Evolutionary conservation across 768 basidiomycete genomes (phyloP).

Genomic region (Suillus variegatus): DNA sequence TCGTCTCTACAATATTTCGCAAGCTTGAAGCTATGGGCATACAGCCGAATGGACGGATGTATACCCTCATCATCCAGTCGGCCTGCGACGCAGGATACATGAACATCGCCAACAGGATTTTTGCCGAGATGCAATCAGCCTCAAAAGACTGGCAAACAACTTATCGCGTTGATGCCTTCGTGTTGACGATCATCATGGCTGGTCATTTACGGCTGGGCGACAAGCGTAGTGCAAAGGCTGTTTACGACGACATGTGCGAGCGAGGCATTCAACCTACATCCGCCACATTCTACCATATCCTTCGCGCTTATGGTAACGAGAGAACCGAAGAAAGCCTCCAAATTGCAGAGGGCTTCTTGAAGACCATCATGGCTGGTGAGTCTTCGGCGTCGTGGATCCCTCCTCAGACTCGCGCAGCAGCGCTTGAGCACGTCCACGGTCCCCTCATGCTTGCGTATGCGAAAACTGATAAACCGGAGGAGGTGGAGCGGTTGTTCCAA

Average conservation of each 20-base stretch:
- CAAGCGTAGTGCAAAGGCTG: constrained; percentile 52
- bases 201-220: constrained; percentile 65
- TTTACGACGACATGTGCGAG: constrained; percentile 71
- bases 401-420: constrained; percentile 39
- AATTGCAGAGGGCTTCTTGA: constrained; percentile 68
- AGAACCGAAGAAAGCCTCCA: constrained; percentile 49
- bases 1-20: constrained; percentile 64
- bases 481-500: constrained; percentile 59
- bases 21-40: constrained; percentile 50
- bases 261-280: constrained; percentile 68
- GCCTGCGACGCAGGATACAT: constrained; percentile 75
- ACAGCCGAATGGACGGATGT: constrained; percentile 64
- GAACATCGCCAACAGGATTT: constrained; percentile 64
- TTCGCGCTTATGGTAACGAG: constrained; percentile 60
- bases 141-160: constrained; percentile 34
- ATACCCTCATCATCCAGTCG: constrained; percentile 74
- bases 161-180: constrained; percentile 52
- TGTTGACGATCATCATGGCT: constrained; percentile 74
- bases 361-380: constrained; percentile 43
- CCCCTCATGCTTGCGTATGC: constrained; percentile 62
- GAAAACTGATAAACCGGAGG: constrained; percentile 41
- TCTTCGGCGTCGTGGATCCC: constrained; percentile 41
- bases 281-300: constrained; percentile 66
- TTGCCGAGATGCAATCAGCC: constrained; percentile 64
- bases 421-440: constrained; percentile 56